Conservation (phyloP, 148 eudicot species). For the Silene conica region DNA sequence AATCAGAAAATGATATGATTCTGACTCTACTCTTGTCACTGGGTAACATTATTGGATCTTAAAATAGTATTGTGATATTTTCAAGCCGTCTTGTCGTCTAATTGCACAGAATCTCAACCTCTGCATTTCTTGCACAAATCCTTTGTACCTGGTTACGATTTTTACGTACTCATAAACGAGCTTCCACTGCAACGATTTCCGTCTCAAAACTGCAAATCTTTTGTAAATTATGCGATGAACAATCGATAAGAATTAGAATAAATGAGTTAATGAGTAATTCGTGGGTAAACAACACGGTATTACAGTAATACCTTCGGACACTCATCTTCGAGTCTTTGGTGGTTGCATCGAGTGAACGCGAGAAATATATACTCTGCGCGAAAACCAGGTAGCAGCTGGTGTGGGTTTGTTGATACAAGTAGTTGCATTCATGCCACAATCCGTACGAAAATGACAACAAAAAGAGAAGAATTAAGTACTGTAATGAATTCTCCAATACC, state of each 20-base stretch:
- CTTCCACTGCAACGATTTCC: background rate
- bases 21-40: background rate
- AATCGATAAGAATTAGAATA: too few relatives aligned
- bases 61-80: background rate
- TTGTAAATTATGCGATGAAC: too few relatives aligned
- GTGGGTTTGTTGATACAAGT: too few relatives aligned
- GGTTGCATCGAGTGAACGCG: too few relatives aligned
- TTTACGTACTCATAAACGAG: background rate
- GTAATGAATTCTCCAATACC: background rate
- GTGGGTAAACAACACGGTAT: too few relatives aligned
- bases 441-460: background rate
- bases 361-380: background rate
- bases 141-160: background rate
- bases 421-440: background rate
- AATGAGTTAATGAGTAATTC: too few relatives aligned
- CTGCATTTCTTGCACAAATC: background rate
- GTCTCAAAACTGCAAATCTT: background rate
- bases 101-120: too few relatives aligned
- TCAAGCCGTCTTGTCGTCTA: background rate
- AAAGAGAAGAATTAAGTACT: conserved; percentile 5
- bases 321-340: too few relatives aligned
- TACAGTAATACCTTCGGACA: too few relatives aligned
- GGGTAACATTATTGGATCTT: background rate
- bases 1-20: background rate
- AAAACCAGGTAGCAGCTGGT: background rate